phyloP scores from a whole-genome alignment of 2,329 filamentous ascomycete genomes.

The Alternaria atra region DNA sequence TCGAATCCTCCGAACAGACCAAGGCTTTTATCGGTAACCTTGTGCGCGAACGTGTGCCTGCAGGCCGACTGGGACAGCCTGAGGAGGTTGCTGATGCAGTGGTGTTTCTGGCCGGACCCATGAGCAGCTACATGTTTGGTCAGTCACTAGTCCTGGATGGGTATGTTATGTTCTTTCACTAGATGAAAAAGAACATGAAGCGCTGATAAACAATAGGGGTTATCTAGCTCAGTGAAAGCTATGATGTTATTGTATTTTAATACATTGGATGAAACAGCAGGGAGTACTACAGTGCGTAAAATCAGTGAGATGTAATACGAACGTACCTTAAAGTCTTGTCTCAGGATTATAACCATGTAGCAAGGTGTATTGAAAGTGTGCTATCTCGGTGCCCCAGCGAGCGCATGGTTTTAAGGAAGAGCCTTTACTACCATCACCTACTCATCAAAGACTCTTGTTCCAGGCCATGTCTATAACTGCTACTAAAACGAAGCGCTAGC shows the following conservation, averaged over 20 bases:
- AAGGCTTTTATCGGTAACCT: conserved; percentile 14
- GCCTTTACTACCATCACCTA: neutral
- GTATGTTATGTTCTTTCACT: conserved; percentile 5
- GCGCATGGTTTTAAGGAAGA: neutral
- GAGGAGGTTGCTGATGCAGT: conserved; percentile 21
- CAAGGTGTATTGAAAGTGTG: neutral
- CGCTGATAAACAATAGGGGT: conserved; percentile 5
- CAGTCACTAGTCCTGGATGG: conserved; percentile 20
- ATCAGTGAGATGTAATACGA: neutral
- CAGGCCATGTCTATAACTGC: neutral
- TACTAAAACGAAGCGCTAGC: conserved; percentile 1
- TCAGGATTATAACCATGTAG: neutral
- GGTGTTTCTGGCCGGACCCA: conserved; percentile 17
- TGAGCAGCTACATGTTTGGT: conserved; percentile 22
- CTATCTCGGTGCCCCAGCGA: neutral
- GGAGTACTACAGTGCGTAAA: too few species aligned
- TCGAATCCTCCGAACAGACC: conserved; percentile 17
- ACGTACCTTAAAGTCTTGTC: neutral
- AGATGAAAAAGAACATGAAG: neutral
- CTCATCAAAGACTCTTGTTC: neutral
- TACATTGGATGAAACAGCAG: neutral
- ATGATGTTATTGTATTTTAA: neutral
- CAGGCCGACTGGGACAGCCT: conserved; percentile 13
- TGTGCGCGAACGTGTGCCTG: conserved; percentile 18
- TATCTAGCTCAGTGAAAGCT: conserved; percentile 10